These are phyloP conservation scores for Kandelia obovata DNA, from an alignment of 345 rosid species.

Conservation along the genomic window DNA sequence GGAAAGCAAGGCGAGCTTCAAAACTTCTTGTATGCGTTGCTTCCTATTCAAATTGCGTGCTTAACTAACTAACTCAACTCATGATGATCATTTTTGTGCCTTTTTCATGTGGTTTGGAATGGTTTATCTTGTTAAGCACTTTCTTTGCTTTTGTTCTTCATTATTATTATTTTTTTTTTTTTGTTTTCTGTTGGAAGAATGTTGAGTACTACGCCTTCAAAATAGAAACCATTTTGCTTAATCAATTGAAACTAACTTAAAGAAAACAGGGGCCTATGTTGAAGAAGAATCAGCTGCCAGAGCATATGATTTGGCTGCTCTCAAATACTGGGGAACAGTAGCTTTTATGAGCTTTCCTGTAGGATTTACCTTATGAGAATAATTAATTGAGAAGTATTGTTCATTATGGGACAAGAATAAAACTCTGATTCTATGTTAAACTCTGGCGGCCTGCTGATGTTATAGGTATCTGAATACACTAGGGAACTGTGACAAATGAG, in stretches of 20 bases:
- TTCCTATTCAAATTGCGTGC: background rate
- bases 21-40: background rate
- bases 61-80: background rate
- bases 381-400: too few species aligned
- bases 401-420: background rate
- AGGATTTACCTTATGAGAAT: background rate
- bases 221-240: background rate
- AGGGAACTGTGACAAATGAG: slow-evolving; percentile 35
- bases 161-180: too few species aligned
- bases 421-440: too few species aligned
- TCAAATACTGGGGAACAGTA: slow-evolving; percentile 39
- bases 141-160: background rate
- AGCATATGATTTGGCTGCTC: slow-evolving; percentile 44
- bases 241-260: background rate
- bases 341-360: slow-evolving; percentile 38
- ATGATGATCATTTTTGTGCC: background rate
- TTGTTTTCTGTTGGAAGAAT: too few species aligned
- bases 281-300: slow-evolving; percentile 47
- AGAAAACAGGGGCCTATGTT: slow-evolving; percentile 33
- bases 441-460: background rate
- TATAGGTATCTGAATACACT: slow-evolving; percentile 31
- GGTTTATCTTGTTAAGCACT: slow-evolving; percentile 38
- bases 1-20: slow-evolving; percentile 36
- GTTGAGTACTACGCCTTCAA: too few species aligned
- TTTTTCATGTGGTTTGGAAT: slow-evolving; percentile 11